Conservation (phyloP, 1,284 basidiomycete genomes). For the Ustilago loliicola region DNA sequence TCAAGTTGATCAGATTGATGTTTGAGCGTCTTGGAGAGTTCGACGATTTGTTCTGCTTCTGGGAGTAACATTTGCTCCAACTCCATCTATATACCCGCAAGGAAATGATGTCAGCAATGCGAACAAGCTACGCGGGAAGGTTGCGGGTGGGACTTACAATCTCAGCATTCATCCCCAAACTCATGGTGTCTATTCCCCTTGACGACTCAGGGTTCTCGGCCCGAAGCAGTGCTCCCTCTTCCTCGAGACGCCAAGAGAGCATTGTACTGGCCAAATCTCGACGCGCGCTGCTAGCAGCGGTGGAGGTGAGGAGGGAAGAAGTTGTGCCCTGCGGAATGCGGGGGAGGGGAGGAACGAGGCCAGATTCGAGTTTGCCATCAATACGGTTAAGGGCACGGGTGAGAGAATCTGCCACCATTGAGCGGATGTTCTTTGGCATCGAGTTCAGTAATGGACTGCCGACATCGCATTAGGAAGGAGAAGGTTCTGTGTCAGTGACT, state of each 20-base stretch:
- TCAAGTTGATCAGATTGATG: conserved; percentile 35
- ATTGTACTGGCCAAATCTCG: conserved; percentile 44
- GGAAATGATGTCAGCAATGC: conserved; percentile 1
- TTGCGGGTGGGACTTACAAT: conserved; percentile 30
- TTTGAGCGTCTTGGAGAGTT: conserved; percentile 31
- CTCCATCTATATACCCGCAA: conserved; percentile 17
- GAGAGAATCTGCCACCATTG: conserved; percentile 35
- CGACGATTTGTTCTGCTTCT: conserved; percentile 53
- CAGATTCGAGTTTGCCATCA: conserved; percentile 40
- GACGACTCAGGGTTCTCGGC: conserved; percentile 6
- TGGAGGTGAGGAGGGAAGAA: background rate
- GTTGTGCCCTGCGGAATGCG: conserved; percentile 25
- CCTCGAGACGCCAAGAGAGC: conserved; percentile 46
- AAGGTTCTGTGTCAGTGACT: background rate
- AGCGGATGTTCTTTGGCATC: conserved; percentile 49
- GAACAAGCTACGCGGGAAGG: background rate
- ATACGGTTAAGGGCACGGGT: conserved; percentile 38
- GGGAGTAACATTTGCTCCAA: conserved; percentile 47
- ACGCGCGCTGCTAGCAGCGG: conserved; percentile 3
- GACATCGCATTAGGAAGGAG: background rate
- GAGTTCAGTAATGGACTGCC: conserved; percentile 41
- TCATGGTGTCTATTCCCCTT: conserved; percentile 14
- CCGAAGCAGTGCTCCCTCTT: conserved; percentile 32
- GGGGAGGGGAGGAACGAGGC: conserved; percentile 41
- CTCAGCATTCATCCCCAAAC: conserved; percentile 39